Conservation (phyloP, 176 grass and related monocot genomes). For the Pharus latifolius region DNA sequence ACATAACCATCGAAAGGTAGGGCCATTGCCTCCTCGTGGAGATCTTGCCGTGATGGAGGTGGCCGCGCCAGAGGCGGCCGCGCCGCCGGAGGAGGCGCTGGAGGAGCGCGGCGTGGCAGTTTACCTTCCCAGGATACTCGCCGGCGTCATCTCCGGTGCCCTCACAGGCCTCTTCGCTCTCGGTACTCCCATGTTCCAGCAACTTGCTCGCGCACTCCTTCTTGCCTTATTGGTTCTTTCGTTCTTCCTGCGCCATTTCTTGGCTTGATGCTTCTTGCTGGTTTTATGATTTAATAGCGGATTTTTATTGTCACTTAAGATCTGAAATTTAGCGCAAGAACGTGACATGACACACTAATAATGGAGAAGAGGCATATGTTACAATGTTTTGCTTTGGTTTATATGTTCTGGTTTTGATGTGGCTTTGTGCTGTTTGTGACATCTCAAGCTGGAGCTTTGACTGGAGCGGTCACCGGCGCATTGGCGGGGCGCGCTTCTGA, state of each 20-base stretch:
- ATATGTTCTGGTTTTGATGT: background rate
- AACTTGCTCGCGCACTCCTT: background rate
- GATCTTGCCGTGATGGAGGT: constrained; percentile 33
- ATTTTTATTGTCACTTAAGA: no score
- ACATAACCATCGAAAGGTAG: background rate
- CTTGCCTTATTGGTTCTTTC: background rate
- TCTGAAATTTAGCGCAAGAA: no score
- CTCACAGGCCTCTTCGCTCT: constrained; percentile 67
- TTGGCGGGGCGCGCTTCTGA: constrained; percentile 60
- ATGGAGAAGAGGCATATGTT: no score
- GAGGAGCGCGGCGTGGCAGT: constrained; percentile 25
- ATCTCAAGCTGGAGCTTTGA: constrained; percentile 48
- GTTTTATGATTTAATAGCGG: no score
- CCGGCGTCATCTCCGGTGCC: constrained; percentile 51
- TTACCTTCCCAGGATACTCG: constrained; percentile 42
- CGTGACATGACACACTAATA: no score
- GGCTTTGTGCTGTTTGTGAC: background rate
- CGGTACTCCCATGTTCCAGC: constrained; percentile 34
- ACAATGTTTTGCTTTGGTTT: background rate
- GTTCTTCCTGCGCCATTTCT: background rate
- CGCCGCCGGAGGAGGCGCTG: background rate
- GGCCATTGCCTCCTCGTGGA: background rate
- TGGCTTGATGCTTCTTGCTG: no score
- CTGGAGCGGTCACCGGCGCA: constrained; percentile 54
- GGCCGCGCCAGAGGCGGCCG: background rate